Percentiles rank a stretch among this genome's conserved stretches.
Evolutionary conservation across 2,329 filamentous ascomycete genomes (phyloP).

Genomic region (Monosporascus ibericus): DNA sequence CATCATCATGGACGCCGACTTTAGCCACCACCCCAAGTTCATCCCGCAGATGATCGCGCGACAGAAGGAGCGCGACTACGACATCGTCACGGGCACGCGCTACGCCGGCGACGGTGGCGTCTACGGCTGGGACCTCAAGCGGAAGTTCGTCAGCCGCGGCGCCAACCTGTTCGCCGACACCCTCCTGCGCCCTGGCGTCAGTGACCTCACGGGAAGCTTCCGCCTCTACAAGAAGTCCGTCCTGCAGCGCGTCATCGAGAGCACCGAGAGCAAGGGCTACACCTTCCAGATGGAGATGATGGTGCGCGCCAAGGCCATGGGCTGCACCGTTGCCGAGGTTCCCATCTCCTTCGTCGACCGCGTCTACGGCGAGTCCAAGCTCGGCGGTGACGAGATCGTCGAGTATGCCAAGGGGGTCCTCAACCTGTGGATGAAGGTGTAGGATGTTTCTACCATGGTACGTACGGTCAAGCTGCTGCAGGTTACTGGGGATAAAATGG

Average conservation of each 20-base stretch:
- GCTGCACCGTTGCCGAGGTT: conserved; percentile 87
- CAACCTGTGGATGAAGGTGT: conserved; percentile 72
- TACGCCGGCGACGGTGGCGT: conserved; percentile 89
- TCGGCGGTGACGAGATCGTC: conserved; percentile 91
- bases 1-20: conserved; percentile 99
- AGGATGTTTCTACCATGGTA: conserved; percentile 8
- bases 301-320: conserved; percentile 94
- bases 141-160: conserved; percentile 76
- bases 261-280: conserved; percentile 93
- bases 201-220: conserved; percentile 92
- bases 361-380: conserved; percentile 90
- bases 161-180: conserved; percentile 97
- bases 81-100: conserved; percentile 94
- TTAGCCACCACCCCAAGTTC: conserved; percentile 98
- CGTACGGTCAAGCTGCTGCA: neutral
- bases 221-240: conserved; percentile 88
- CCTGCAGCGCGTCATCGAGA: conserved; percentile 81
- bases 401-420: conserved; percentile 89
- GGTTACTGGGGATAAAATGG: conserved; percentile 6
- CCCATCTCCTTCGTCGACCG: conserved; percentile 96
- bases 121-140: conserved; percentile 93
- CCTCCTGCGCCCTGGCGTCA: conserved; percentile 85
- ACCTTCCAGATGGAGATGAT: conserved; percentile 99
- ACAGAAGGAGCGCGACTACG: conserved; percentile 73
- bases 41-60: conserved; percentile 87